Evolutionary conservation across 768 basidiomycete species (phyloP).

Genomic region (Ramaria sp.): DNA sequence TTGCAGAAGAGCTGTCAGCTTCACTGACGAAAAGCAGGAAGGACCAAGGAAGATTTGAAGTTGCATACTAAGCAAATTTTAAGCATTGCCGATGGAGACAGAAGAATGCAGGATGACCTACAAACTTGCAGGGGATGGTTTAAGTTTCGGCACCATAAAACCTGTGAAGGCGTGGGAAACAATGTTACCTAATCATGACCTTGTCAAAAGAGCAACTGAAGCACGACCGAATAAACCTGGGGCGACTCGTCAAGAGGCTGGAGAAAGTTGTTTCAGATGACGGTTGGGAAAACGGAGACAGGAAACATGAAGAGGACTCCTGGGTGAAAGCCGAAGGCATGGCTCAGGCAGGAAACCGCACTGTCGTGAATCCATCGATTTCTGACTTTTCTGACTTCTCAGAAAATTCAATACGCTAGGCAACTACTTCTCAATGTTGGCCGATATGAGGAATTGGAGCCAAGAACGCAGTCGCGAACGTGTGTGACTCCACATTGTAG

Average conservation of each 20-base stretch:
- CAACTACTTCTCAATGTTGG: conserved; percentile 50
- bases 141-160: neutral
- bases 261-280: conserved; percentile 38
- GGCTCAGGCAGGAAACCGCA: conserved; percentile 39
- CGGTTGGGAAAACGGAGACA: conserved; percentile 27
- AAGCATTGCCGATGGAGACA: neutral
- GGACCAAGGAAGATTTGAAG: conserved; percentile 50
- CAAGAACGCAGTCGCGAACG: neutral
- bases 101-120: neutral
- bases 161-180: neutral
- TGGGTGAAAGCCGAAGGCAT: conserved; percentile 48
- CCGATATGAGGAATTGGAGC: conserved; percentile 8
- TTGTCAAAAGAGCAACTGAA: conserved; percentile 9
- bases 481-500: neutral
- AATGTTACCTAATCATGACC: neutral
- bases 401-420: conserved; percentile 44
- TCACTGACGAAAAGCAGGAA: conserved; percentile 63
- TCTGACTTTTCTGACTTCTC: neutral
- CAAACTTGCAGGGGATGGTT: neutral
- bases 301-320: conserved; percentile 15
- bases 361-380: neutral
- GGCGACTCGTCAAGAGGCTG: conserved; percentile 46
- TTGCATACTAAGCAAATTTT: neutral
- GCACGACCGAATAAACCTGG: conserved; percentile 63
- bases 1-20: conserved; percentile 54